A percentile compares a stretch with the other conserved stretches of the same genome.
These are phyloP conservation scores for Trametes pubescens DNA, from an alignment of 1,284 basidiomycete genomes.

Conservation along the genomic window DNA sequence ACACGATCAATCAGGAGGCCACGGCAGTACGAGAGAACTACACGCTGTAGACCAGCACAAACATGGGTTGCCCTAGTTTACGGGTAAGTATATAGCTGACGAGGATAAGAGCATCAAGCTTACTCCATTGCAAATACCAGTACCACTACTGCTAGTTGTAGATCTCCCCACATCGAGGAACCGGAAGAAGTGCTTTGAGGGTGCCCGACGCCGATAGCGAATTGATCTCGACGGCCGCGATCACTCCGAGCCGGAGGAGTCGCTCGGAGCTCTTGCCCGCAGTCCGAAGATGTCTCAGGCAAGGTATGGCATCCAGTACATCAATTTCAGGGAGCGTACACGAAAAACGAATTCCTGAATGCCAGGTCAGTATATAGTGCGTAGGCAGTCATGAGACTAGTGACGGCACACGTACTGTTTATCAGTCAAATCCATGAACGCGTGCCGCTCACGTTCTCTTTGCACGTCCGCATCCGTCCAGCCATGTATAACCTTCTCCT, in stretches of 20 bases:
- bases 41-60: neutral
- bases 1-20: neutral
- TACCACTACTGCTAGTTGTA: neutral
- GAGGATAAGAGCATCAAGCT: too few species aligned
- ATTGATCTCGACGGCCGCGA: too few species aligned
- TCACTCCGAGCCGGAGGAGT: too few species aligned
- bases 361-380: constrained; percentile 6
- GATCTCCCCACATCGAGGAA: too few species aligned
- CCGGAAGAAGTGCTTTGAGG: too few species aligned
- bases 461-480: constrained; percentile 65
- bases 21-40: neutral
- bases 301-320: neutral
- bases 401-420: constrained; percentile 53
- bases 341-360: constrained; percentile 47
- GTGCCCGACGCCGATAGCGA: too few species aligned
- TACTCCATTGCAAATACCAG: too few species aligned
- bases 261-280: too few species aligned
- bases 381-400: neutral
- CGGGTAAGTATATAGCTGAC: neutral
- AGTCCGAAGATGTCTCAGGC: neutral
- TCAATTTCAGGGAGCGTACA: constrained; percentile 44
- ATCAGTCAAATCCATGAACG: constrained; percentile 69
- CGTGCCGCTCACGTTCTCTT: constrained; percentile 60
- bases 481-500: constrained; percentile 52
- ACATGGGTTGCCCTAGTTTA: neutral